phyloP scores from a whole-genome alignment of 192 early-diverging fungal species.

The Backusella luteola region DNA sequence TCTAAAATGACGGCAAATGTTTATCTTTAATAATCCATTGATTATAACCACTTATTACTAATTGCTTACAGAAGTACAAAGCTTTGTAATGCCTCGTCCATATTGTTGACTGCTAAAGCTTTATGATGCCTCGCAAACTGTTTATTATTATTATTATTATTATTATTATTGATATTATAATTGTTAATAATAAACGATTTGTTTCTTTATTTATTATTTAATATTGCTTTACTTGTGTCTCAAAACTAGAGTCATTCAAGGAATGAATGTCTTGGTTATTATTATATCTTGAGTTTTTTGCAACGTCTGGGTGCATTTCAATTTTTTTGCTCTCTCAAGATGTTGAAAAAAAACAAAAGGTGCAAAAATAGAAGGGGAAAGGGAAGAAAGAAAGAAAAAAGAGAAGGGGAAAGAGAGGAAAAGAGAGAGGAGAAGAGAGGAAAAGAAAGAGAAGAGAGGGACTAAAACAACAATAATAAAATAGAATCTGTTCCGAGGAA shows the following conservation, averaged over 20 bases:
- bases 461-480: neutral
- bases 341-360: neutral
- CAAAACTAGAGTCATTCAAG: slow-evolving; percentile 7
- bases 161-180: slow-evolving; percentile 4
- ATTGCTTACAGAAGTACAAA: slow-evolving; percentile 23
- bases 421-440: neutral
- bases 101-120: neutral
- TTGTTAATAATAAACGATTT: neutral
- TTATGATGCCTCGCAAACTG: slow-evolving; percentile 13
- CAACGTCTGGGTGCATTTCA: neutral
- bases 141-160: neutral
- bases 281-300: slow-evolving; percentile 1
- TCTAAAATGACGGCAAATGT: neutral
- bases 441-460: neutral
- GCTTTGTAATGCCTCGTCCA: slow-evolving; percentile 19
- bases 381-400: neutral
- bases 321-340: neutral
- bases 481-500: slow-evolving; percentile 8
- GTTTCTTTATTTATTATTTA: neutral
- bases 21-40: neutral
- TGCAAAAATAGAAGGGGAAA: neutral
- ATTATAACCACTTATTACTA: neutral
- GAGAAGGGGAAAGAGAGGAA: neutral
- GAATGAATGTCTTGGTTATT: neutral
- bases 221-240: neutral